These are phyloP conservation scores for Fusarium nelsonii DNA, from an alignment of 2,329 filamentous ascomycete species.

Conservation along the genomic window DNA sequence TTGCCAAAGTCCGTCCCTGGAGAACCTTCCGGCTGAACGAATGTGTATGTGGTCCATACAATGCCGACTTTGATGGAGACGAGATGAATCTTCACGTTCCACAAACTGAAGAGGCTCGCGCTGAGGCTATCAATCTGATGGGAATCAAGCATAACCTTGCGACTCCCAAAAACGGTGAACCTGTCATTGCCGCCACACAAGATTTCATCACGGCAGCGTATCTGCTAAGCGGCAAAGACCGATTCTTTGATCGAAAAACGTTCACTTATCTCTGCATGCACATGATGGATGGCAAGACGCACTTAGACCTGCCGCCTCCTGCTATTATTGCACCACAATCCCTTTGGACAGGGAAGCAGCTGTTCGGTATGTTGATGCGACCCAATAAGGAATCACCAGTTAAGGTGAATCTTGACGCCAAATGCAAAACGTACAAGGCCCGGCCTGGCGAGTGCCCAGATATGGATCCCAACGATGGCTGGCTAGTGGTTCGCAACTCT, in stretches of 20 bases:
- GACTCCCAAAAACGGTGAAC: slow-evolving; percentile 97
- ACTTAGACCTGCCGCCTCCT: slow-evolving; percentile 87
- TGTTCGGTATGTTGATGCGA: slow-evolving; percentile 91
- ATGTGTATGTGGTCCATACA: slow-evolving; percentile 98
- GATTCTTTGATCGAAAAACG: slow-evolving; percentile 88
- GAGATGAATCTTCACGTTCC: slow-evolving; percentile 99
- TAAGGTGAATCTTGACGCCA: slow-evolving; percentile 90
- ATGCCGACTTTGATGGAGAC: slow-evolving; percentile 98
- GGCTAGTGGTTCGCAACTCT: slow-evolving; percentile 93
- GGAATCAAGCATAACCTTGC: slow-evolving; percentile 96
- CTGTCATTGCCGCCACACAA: slow-evolving; percentile 98
- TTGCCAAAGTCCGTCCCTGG: slow-evolving; percentile 93
- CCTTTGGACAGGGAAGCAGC: slow-evolving; percentile 96
- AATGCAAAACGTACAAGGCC: slow-evolving; percentile 84
- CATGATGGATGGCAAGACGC: slow-evolving; percentile 86
- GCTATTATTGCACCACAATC: slow-evolving; percentile 86
- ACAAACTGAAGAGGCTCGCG: slow-evolving; percentile 95
- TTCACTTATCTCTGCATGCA: slow-evolving; percentile 93
- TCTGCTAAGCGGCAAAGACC: slow-evolving; percentile 89
- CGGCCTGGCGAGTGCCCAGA: slow-evolving; percentile 70
- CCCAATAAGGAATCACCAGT: slow-evolving; percentile 88
- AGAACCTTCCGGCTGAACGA: slow-evolving; percentile 97
- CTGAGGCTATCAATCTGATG: slow-evolving; percentile 96
- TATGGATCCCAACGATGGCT: slow-evolving; percentile 88
- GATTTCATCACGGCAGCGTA: slow-evolving; percentile 99